Base-by-base conservation (phyloP, 208 protist genomes). In the Borovskyia barvae region DNA sequence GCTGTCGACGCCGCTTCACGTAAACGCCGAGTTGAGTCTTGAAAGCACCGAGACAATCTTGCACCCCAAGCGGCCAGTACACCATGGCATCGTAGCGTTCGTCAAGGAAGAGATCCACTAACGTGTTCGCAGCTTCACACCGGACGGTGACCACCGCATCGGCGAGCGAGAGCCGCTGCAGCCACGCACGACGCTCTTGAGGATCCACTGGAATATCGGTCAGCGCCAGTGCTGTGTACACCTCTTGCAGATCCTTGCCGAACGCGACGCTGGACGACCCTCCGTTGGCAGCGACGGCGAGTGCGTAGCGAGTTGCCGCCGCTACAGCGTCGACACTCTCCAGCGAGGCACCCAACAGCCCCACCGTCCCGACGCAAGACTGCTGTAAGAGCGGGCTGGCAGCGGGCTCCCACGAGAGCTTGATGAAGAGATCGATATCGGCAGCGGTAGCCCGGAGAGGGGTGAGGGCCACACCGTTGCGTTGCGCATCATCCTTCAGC, bases 91-190 rank as follows among this genome's bases (percentile, higher is more conserved):
- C 77, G 51, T 77, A 78, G 30, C 61, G 57, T 40, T 93, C 87
- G 40, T 90, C 82, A 2, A 82, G 63, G 45, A 87, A 93, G 28
- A 93, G 47, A 58, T 93, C 87, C 14, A 93, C 78, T 1, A 93
- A 52, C 30, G 78, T 68, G 67, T 93, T 90, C 0, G 82, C 82
- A 1, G 87, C 87, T 54, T 93, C 87, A 56, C 75, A 81, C n/a
- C 80, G 82, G 15, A 84, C 70, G 9, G 69, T 75, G 39, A 72
- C 78, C 24, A 63, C 35, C 26, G 62, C 71, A 51, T 93, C 86
- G 2, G 63, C 62, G 6, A 66, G 36, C 2, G 64, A 29, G 4
- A 93, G 72, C 35, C 48, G 62, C 35, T 69, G 69, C 36, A 76
- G 26, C 81, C 82, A 92, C 36, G 24, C 33, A 9, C 57, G 63